A percentile compares a stretch with the other conserved stretches of the same genome.
Evolutionary conservation across 2,329 filamentous ascomycete species (phyloP).

Genomic region (Xylariaceae sp.): DNA sequence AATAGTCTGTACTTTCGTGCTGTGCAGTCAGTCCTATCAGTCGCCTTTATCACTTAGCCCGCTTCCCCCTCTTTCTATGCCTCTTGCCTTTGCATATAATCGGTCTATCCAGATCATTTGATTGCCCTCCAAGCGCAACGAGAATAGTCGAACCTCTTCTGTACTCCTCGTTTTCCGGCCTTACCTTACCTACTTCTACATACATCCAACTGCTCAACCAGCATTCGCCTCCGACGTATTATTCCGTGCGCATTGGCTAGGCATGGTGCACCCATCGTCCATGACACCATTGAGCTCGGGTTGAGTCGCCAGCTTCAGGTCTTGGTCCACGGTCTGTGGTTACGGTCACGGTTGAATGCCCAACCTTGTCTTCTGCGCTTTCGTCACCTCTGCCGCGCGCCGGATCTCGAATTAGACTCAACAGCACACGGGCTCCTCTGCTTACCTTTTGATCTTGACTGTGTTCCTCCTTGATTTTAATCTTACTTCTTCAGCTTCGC

Average conservation of each 20-base stretch:
- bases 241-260: conserved; percentile 19
- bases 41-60: not conserved
- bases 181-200: conserved; percentile 7
- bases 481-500: conserved; percentile 9
- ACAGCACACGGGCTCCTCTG: not conserved
- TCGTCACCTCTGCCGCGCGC: conserved; percentile 25
- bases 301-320: conserved; percentile 38
- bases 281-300: conserved; percentile 37
- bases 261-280: conserved; percentile 33
- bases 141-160: conserved; percentile 13
- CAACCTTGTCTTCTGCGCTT: conserved; percentile 18
- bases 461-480: conserved; percentile 4
- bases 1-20: conserved; percentile 10
- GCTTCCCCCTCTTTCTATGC: conserved; percentile 5
- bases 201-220: conserved; percentile 4
- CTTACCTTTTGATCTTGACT: conserved; percentile 1
- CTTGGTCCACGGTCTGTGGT: conserved; percentile 27
- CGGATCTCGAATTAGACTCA: conserved; percentile 31
- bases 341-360: conserved; percentile 28
- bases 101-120: conserved; percentile 5
- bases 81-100: conserved; percentile 12
- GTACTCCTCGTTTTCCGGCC: too few species aligned
- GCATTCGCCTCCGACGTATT: conserved; percentile 4
- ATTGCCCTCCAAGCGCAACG: conserved; percentile 5
- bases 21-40: conserved; percentile 1